Percentiles rank a stretch among this genome's conserved stretches.
Evolutionary conservation across 179 eudicot species (phyloP).

Genomic region (Actinidia arguta): DNA sequence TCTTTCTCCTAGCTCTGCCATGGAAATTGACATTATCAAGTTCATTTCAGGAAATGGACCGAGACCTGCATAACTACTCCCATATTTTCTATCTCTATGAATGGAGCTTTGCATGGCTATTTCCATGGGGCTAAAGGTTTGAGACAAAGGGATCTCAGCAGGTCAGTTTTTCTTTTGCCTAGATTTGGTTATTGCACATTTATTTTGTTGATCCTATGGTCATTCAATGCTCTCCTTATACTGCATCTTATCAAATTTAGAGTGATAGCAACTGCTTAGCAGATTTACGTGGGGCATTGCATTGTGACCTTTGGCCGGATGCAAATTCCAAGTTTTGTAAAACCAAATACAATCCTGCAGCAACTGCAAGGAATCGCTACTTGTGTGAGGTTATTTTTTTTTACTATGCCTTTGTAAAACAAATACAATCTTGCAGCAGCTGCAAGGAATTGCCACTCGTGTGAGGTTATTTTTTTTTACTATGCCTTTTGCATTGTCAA

Average conservation of each 20-base stretch:
- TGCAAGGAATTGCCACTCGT: constrained; percentile 72
- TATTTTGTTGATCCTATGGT: too few species aligned
- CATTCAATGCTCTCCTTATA: too few species aligned
- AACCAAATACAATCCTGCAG: constrained; percentile 91
- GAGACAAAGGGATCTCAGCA: too few species aligned
- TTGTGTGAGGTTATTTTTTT: constrained; percentile 77
- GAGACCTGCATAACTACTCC: too few species aligned
- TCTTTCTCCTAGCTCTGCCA: too few species aligned
- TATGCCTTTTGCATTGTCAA: constrained; percentile 3
- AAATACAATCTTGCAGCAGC: constrained; percentile 97
- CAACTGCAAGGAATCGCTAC: constrained; percentile 75
- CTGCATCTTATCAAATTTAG: constrained; percentile 28
- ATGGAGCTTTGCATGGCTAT: too few species aligned
- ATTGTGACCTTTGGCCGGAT: constrained; percentile 73
- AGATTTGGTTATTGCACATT: too few species aligned
- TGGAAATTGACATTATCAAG: too few species aligned
- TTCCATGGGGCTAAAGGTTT: too few species aligned
- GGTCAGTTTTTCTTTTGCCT: too few species aligned
- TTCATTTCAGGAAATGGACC: too few species aligned
- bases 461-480: constrained; percentile 65
- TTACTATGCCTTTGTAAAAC: constrained; percentile 22
- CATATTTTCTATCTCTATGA: too few species aligned
- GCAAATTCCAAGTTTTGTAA: constrained; percentile 39
- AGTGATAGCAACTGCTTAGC: constrained; percentile 87
- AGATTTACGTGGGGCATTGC: constrained; percentile 91